phyloP scores from a whole-genome alignment of 805 yeast genomes.

The Saturnispora mendoncae region DNA sequence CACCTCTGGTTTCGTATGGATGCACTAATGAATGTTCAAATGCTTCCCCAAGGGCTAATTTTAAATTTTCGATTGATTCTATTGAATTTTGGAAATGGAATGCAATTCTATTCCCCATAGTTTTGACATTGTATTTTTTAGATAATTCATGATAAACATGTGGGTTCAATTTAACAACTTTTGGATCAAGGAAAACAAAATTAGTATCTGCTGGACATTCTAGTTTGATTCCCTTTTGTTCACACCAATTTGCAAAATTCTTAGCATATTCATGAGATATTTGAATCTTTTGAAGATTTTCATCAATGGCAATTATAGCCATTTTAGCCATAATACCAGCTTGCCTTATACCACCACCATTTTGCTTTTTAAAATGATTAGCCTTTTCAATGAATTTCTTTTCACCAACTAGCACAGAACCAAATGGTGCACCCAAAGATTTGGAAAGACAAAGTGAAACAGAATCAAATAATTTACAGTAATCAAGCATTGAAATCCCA shows the following conservation, averaged over 20 bases:
- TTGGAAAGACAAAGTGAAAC: slow-evolving; percentile 84
- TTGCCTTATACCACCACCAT: slow-evolving; percentile 92
- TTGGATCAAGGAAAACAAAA: slow-evolving; percentile 67
- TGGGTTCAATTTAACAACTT: slow-evolving; percentile 46
- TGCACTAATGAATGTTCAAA: slow-evolving; percentile 42
- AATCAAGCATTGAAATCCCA: slow-evolving; percentile 58
- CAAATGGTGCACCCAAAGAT: slow-evolving; percentile 89
- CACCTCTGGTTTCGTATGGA: slow-evolving; percentile 33
- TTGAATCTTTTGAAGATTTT: slow-evolving; percentile 52
- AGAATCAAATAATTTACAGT: slow-evolving; percentile 74
- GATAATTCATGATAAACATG: slow-evolving; percentile 31
- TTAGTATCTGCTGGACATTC: slow-evolving; percentile 77
- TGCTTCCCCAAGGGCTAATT: slow-evolving; percentile 49
- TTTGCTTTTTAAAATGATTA: slow-evolving; percentile 81
- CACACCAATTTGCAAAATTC: slow-evolving; percentile 44
- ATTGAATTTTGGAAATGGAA: slow-evolving; percentile 63
- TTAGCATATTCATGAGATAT: slow-evolving; percentile 44
- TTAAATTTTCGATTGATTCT: slow-evolving; percentile 48
- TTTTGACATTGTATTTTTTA: slow-evolving; percentile 48
- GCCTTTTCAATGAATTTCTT: slow-evolving; percentile 53
- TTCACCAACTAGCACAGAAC: slow-evolving; percentile 74
- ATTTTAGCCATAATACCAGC: slow-evolving; percentile 72
- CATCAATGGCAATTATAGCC: slow-evolving; percentile 72
- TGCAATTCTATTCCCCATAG: slow-evolving; percentile 69
- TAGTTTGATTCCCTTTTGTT: slow-evolving; percentile 43